Base-by-base conservation (phyloP, 2,329 filamentous ascomycete genomes). In the Penicillium freii region DNA sequence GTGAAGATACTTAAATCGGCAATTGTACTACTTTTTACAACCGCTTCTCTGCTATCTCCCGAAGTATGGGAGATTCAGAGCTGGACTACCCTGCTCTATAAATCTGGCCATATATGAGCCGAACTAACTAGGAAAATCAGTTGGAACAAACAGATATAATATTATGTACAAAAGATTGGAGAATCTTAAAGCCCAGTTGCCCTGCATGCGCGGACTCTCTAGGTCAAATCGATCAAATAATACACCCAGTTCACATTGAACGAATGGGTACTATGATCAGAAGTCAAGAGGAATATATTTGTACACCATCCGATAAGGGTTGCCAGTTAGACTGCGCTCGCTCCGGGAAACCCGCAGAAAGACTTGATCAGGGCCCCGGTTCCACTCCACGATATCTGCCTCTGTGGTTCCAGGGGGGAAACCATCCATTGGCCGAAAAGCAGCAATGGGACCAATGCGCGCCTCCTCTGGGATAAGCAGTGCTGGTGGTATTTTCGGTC, bases 301-400 rank as follows among this genome's bases (percentile, higher is more conserved):
- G 42, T 69, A 58, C 10, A 66, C 56, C 21, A 55, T 59, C 23
- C 47, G 50, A 69, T 63, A 71, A 1, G 55, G 59, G 17, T 63
- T 33, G 5, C 27, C 60, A 15, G 21, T 8, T 33, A 29, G 39
- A 57, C 66, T 58, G n/a, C 51, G 59, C 51, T 68, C 29, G 11
- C 65, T 66, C 36, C 67, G 59, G 13, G 62, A 60, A 23, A 68
- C 64, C 8, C 61, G 60, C 42, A 72, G 34, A 53, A 68, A 67
- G 1, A 40, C 29, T 34, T 66, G 64, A 51, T 69, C 62, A 21
- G 9, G 50, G 15, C 49, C 54, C 15, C 45, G 56, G 13, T 59
- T 67, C 62, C 63, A 71, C 19, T 53, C 62, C 0, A 31, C 59
- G 15, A 73, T 54, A 11, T 69, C 66, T 31, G 61, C 40, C 40